These are phyloP conservation scores for Helichrysum umbraculigerum DNA, from an alignment of 129 eudicot species.

Conservation along the genomic window DNA sequence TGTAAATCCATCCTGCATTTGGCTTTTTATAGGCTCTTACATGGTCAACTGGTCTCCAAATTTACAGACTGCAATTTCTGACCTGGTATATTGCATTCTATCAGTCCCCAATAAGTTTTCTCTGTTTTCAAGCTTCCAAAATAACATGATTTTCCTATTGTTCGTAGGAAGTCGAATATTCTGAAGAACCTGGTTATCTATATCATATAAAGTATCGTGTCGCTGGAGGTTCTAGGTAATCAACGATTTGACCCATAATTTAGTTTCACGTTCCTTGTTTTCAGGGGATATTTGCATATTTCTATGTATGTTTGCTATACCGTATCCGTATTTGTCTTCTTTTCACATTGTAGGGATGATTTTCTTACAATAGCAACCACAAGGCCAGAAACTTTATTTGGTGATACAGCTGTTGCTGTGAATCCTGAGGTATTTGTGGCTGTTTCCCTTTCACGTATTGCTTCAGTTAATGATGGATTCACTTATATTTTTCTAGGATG, in stretches of 20 bases:
- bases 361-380: constrained; percentile 93
- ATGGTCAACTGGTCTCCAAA: constrained; percentile 99
- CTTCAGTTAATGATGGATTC: constrained; percentile 9
- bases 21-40: constrained; percentile 79
- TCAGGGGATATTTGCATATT: constrained; percentile 11
- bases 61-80: constrained; percentile 98
- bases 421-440: constrained; percentile 72
- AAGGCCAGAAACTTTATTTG: constrained; percentile 94
- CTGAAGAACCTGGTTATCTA: constrained; percentile 93
- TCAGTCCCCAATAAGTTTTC: neutral
- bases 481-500: constrained; percentile 55
- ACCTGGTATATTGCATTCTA: constrained; percentile 60
- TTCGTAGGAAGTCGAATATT: constrained; percentile 91
- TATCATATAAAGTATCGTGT: constrained; percentile 97
- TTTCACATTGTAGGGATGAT: constrained; percentile 57
- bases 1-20: neutral
- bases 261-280: neutral
- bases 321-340: neutral
- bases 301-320: neutral
- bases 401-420: constrained; percentile 96
- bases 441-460: constrained; percentile 15
- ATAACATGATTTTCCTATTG: constrained; percentile 11
- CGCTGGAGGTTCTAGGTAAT: constrained; percentile 95
- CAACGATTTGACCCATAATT: neutral
- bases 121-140: constrained; percentile 12